Base-by-base conservation (phyloP, 805 yeast genomes). In the Aciculoconidium aculeatum region DNA sequence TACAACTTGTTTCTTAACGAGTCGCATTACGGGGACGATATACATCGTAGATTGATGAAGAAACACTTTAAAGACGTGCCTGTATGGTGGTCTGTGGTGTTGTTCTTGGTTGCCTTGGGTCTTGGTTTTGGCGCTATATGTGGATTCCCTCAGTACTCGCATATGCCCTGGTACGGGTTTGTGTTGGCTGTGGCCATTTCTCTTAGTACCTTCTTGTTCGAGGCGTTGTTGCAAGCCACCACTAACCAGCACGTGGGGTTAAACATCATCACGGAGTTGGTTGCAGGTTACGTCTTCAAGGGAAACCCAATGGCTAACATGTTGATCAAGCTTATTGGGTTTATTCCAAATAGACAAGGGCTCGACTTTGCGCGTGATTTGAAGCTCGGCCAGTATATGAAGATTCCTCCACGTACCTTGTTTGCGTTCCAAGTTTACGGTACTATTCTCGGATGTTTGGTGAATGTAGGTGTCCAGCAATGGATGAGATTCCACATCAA, bases 31-130 rank as follows among this genome's bases (percentile, higher is more conserved):
- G 43, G 43, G 5, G 37, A 42, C 14, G 51, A 46, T 23, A 37
- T 46, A n/a, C 51, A 46, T 39, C 32, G 36, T 29, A 35, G 51
- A 14, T 32, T 43, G 27, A 41, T 44, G 43, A 34, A 39, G 21
- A 37, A 34, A 20, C 39, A 39, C 25, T 46, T 40, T 25, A 37
- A 36, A 18, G 40, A 41, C 15, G 51, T 42, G 4, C 51, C 51
- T 7, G 35, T 28, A 23, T 46, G 50, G 50, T 46, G 51, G 51
- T 42, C 39, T 15, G 40, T 15, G 9, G 24, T 41, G 2, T 43
- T 55, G 7, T 55, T 60, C 36, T 40, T 59, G 9, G 33, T 42
- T 4, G 39, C 49, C 17, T 37, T 35, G 9, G 40, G 30, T 28
- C 30, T 42, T 39, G 44, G 11, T 10, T 37, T 20, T 30, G 41